These are phyloP conservation scores for Elsinoe perseae DNA, from an alignment of 2,329 filamentous ascomycete genomes.

Conservation along the genomic window DNA sequence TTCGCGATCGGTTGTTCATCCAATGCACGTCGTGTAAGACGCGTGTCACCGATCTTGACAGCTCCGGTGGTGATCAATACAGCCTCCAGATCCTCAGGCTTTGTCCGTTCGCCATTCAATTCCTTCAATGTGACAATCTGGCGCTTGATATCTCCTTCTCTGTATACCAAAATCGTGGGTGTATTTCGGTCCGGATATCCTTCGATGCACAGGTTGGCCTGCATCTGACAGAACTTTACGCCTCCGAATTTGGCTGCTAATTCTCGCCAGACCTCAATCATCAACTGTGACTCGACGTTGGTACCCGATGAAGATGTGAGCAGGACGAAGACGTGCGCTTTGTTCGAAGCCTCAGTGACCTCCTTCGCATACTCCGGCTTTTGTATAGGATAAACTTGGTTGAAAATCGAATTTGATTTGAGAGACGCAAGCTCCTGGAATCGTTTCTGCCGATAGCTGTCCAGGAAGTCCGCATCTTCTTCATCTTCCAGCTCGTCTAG, in stretches of 20 bases:
- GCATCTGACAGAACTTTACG: constrained; percentile 95
- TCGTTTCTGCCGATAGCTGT: constrained; percentile 80
- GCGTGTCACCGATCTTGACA: constrained; percentile 67
- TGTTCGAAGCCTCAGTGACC: constrained; percentile 80
- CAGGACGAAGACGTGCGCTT: constrained; percentile 63
- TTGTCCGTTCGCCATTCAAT: constrained; percentile 63
- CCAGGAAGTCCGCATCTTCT: constrained; percentile 86
- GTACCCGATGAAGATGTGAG: constrained; percentile 69
- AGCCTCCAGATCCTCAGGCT: constrained; percentile 67
- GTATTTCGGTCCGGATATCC: constrained; percentile 93
- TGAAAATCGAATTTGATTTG: constrained; percentile 70
- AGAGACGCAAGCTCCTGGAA: constrained; percentile 72
- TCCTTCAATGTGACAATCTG: constrained; percentile 86
- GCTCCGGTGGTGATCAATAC: constrained; percentile 77
- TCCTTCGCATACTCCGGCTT: constrained; percentile 90
- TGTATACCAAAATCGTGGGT: constrained; percentile 87
- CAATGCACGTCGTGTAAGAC: constrained; percentile 54
- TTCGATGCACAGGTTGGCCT: constrained; percentile 86
- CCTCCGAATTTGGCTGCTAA: constrained; percentile 81
- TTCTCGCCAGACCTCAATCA: constrained; percentile 79
- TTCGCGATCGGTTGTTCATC: constrained; percentile 51
- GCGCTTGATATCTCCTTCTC: constrained; percentile 82
- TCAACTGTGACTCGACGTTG: constrained; percentile 75
- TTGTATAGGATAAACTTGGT: constrained; percentile 84
- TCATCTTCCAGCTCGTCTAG: constrained; percentile 89